phyloP scores from a whole-genome alignment of 176 grass and related monocot species.

The Eragrostis nindensis region DNA sequence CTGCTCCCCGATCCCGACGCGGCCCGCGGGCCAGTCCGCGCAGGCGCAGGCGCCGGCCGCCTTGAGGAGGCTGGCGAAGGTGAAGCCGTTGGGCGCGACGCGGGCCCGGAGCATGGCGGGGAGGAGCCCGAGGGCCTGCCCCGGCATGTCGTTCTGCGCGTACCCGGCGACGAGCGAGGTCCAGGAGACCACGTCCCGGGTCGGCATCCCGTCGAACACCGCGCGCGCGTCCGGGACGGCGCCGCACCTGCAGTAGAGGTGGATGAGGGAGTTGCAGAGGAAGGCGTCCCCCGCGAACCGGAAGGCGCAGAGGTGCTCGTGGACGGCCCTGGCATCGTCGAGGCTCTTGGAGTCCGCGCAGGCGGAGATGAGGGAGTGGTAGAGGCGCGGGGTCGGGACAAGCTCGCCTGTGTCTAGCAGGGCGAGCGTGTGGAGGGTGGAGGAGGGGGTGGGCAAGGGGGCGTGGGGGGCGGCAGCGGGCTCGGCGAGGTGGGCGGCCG shows the following conservation, averaged over 20 bases:
- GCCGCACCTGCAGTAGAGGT: slow-evolving; percentile 64
- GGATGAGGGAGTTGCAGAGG: slow-evolving; percentile 63
- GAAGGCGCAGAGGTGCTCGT: slow-evolving; percentile 45
- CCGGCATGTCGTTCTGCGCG: slow-evolving; percentile 59
- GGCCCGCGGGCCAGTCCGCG: too few relatives aligned
- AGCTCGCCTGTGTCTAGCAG: slow-evolving; percentile 46
- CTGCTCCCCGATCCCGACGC: slow-evolving; percentile 46
- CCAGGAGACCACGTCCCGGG: slow-evolving; percentile 62
- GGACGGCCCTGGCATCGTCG: slow-evolving; percentile 35
- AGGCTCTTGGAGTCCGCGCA: slow-evolving; percentile 48
- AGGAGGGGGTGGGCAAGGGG: background rate
- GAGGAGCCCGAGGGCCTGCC: slow-evolving; percentile 40
- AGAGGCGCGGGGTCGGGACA: slow-evolving; percentile 40
- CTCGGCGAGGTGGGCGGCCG: background rate
- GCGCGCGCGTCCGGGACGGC: slow-evolving; percentile 43
- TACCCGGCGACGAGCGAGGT: slow-evolving; percentile 71
- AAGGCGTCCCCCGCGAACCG: slow-evolving; percentile 46
- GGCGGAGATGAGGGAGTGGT: slow-evolving; percentile 46
- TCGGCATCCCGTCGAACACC: slow-evolving; percentile 57
- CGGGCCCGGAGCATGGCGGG: slow-evolving; percentile 48
- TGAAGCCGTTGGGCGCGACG: slow-evolving; percentile 54
- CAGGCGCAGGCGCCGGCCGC: slow-evolving; percentile 39
- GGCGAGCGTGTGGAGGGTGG: slow-evolving; percentile 37
- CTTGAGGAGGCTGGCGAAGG: slow-evolving; percentile 74
- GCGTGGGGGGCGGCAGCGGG: background rate